phyloP scores from a whole-genome alignment of 108 stramenopile genomes.

The Pseudonitzschia pungens region DNA sequence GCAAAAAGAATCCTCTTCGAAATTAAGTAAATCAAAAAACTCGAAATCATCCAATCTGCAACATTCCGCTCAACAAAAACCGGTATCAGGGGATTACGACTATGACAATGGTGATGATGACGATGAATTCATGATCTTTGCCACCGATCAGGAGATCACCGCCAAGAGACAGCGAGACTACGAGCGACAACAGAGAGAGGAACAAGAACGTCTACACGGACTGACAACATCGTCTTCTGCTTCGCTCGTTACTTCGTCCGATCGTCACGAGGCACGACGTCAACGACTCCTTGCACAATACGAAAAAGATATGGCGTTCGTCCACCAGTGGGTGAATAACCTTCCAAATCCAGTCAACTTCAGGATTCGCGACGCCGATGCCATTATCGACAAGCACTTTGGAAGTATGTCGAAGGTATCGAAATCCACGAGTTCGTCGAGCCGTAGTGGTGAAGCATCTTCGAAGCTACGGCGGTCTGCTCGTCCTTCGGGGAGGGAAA shows the following conservation, averaged over 20 bases:
- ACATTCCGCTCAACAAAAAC: neutral
- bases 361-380: constrained; percentile 47
- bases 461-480: neutral
- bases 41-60: neutral
- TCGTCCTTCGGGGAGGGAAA: neutral
- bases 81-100: neutral
- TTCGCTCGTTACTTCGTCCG: neutral
- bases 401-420: neutral
- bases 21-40: neutral
- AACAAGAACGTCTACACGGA: neutral
- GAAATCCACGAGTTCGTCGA: neutral
- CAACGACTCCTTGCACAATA: constrained; percentile 18
- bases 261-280: neutral
- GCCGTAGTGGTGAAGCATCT: neutral
- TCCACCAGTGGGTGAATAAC: constrained; percentile 56
- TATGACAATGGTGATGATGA: constrained; percentile 4
- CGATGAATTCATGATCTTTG: constrained; percentile 7
- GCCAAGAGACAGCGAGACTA: constrained; percentile 49
- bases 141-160: constrained; percentile 75
- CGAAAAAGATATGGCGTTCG: constrained; percentile 34
- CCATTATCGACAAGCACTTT: constrained; percentile 38
- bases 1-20: neutral
- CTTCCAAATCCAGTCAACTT: constrained; percentile 58
- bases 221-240: neutral
- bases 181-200: neutral